Evolutionary conservation across 306 rosid species (phyloP).

Genomic region (Quercus gilva): DNA sequence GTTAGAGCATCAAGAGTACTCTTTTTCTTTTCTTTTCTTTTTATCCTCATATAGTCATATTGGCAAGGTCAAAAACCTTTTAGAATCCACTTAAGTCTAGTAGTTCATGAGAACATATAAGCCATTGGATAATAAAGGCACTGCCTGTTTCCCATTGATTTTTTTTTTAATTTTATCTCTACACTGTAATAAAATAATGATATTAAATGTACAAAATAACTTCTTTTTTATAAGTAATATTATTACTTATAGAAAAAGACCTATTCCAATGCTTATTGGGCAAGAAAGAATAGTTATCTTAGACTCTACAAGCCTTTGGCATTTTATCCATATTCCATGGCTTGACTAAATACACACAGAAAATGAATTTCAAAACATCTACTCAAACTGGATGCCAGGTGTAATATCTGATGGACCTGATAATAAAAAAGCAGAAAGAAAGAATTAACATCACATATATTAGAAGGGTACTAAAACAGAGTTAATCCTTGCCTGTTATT

Average conservation of each 20-base stretch:
- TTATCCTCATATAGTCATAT: not conserved
- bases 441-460: not conserved
- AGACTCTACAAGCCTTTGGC: not conserved
- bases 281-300: not conserved
- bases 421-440: not conserved
- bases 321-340: not conserved
- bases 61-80: not conserved
- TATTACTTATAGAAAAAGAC: not conserved
- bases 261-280: not conserved
- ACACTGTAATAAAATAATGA: not conserved
- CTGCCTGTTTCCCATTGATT: not conserved
- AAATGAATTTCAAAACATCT: not conserved
- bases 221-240: not conserved
- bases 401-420: not conserved
- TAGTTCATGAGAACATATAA: not conserved
- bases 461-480: conserved; percentile 1
- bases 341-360: not conserved
- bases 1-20: not conserved
- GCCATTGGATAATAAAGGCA: not conserved
- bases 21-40: not conserved
- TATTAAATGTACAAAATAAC: not conserved
- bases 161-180: not conserved
- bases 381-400: not conserved
- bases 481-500: conserved; percentile 69
- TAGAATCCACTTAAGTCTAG: not conserved